These are phyloP conservation scores for Didymella pinodella DNA, from an alignment of 2,329 filamentous ascomycete genomes.

Conservation along the genomic window DNA sequence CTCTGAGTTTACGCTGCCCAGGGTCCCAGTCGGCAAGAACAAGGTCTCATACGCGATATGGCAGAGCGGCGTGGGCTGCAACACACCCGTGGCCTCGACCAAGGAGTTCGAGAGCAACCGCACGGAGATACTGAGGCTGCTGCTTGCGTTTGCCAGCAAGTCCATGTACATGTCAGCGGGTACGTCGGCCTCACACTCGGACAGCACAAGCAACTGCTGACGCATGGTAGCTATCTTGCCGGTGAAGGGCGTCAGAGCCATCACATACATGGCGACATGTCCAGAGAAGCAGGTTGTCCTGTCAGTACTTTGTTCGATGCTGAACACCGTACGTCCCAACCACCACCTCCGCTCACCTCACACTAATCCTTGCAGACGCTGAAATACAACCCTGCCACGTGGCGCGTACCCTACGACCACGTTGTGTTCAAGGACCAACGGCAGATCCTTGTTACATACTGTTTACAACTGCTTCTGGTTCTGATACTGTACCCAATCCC, in stretches of 20 bases:
- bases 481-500: constrained; percentile 88
- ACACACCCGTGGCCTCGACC: constrained; percentile 83
- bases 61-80: constrained; percentile 97
- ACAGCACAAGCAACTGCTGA: constrained; percentile 13
- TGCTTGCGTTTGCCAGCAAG: constrained; percentile 86
- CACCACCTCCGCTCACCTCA: neutral
- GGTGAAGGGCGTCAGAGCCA: constrained; percentile 79
- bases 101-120: constrained; percentile 94
- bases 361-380: constrained; percentile 68
- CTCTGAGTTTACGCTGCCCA: constrained; percentile 84
- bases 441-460: constrained; percentile 89
- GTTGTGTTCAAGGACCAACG: constrained; percentile 91
- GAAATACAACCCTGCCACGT: constrained; percentile 94
- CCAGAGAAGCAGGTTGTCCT: constrained; percentile 91
- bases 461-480: constrained; percentile 86
- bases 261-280: constrained; percentile 89
- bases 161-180: constrained; percentile 91
- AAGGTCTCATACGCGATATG: constrained; percentile 95
- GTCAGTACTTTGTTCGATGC: constrained; percentile 86
- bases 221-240: constrained; percentile 68
- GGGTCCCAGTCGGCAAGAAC: constrained; percentile 71
- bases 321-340: constrained; percentile 80
- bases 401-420: constrained; percentile 93
- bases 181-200: constrained; percentile 39
- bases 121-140: constrained; percentile 84